Base-by-base conservation (phyloP, 495 filamentous ascomycete species). In the Rostrohypoxylon terebratum region DNA sequence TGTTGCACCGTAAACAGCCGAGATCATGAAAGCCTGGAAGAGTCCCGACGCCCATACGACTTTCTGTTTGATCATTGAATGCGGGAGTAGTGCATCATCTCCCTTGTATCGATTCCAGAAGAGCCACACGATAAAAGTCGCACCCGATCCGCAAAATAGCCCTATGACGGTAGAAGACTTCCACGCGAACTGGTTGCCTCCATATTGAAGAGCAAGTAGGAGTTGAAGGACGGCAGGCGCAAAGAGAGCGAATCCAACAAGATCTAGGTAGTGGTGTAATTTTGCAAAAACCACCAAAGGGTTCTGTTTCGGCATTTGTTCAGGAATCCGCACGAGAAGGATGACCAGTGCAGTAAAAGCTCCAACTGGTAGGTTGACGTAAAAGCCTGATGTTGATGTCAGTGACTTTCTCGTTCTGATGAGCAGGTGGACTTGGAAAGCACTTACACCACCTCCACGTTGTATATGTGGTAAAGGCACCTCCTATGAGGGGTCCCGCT, bases 401-500 rank as follows among this genome's bases (percentile, higher is more conserved):
- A 47, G 21, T 1, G 8, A 7, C 45, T 4, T 11, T 1, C 20
- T 1, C 10, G 14, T 4, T 13, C 18, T 14, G 0, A 59, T 20
- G 3, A 59, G 36, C 25, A 23, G 36, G 1, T 14, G 23, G 4
- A 33, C 28, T 28, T 28, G 28, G 2, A 28, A 28, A 28, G 28
- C 6, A 63, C 64, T 63, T 31, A 73, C 87, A 81, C 79, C 79
- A 81, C 28, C 79, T 16, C 79, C 77, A 81, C 2, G 68, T 73
- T 86, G 64, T 78, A 34, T 86, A 80, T 23, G 88, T 83, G 1
- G 89, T 91, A 54, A 91, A 87, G 0, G 83, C 87, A 40, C 89
- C 89, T 31, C 87, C 87, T 5, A 89, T 65, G 13, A 89, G 50
- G 0, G 87, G 87, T 4, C 87, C 87, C 7, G 75, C 50, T 0